These are phyloP conservation scores for Volutella citrinella DNA, from an alignment of 2,329 filamentous ascomycete species.

Conservation along the genomic window DNA sequence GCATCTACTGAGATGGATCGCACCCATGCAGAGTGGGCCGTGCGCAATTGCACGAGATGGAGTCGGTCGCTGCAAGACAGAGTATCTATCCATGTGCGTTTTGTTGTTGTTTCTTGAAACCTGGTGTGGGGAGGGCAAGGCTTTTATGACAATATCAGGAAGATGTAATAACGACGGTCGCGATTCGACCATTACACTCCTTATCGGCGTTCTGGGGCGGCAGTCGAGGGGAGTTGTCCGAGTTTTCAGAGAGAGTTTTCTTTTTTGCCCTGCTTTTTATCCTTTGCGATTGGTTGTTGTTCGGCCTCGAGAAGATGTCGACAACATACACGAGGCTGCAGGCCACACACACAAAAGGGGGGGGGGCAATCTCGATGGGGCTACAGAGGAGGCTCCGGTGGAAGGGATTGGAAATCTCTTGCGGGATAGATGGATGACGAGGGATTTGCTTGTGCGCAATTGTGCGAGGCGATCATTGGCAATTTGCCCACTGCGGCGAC, in stretches of 20 bases:
- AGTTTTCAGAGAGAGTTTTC: constrained; percentile 16
- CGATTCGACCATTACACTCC: constrained; percentile 35
- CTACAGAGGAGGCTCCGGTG: constrained; percentile 10
- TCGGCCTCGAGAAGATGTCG: constrained; percentile 4
- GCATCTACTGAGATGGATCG: too few species aligned
- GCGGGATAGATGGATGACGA: constrained; percentile 21
- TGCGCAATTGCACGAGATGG: too few species aligned
- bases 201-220: constrained; percentile 31
- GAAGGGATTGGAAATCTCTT: constrained; percentile 24
- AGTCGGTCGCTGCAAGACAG: too few species aligned
- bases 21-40: too few species aligned
- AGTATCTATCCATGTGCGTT: constrained; percentile 8
- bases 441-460: too few species aligned
- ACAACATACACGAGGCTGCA: too few species aligned
- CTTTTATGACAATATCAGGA: constrained; percentile 28
- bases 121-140: constrained; percentile 19
- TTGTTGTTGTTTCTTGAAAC: constrained; percentile 16
- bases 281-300: constrained; percentile 13
- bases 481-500: too few species aligned
- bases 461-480: too few species aligned
- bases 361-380: constrained; percentile 5
- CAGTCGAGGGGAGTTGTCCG: constrained; percentile 26
- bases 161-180: constrained; percentile 39
- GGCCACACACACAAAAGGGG: constrained; percentile 7
- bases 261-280: constrained; percentile 12